These are phyloP conservation scores for Pythium coloratum DNA, from an alignment of 352 stramenopile species.

Conservation along the genomic window DNA sequence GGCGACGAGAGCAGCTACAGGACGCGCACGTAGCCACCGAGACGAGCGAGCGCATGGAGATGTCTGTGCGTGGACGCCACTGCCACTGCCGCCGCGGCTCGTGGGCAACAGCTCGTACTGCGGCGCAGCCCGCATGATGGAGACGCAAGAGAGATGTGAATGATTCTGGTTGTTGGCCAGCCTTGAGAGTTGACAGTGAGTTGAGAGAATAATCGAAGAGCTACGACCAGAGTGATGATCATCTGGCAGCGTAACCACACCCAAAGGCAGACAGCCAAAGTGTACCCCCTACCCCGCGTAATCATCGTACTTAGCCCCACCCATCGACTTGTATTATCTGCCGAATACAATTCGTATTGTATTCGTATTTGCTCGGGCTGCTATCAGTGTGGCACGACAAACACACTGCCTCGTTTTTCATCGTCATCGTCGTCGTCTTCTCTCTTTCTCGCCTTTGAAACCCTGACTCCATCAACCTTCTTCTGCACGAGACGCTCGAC, in stretches of 20 bases:
- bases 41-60: background rate
- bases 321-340: no score
- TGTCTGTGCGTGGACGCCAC: background rate
- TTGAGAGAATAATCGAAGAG: background rate
- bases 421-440: no score
- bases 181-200: no score
- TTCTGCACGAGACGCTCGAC: no score
- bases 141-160: background rate
- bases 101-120: slow-evolving; percentile 3
- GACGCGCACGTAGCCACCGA: background rate
- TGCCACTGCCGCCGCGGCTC: background rate
- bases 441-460: no score
- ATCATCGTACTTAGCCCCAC: no score
- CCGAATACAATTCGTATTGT: no score
- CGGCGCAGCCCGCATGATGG: background rate
- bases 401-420: no score
- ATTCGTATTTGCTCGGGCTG: no score
- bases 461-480: no score
- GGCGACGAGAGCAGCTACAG: background rate
- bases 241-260: background rate
- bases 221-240: background rate
- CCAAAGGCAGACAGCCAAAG: background rate
- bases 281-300: no score
- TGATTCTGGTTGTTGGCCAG: background rate
- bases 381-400: no score